Conservation (phyloP, 208 protist species). For the Herpetomonas samuelpessoai region DNA sequence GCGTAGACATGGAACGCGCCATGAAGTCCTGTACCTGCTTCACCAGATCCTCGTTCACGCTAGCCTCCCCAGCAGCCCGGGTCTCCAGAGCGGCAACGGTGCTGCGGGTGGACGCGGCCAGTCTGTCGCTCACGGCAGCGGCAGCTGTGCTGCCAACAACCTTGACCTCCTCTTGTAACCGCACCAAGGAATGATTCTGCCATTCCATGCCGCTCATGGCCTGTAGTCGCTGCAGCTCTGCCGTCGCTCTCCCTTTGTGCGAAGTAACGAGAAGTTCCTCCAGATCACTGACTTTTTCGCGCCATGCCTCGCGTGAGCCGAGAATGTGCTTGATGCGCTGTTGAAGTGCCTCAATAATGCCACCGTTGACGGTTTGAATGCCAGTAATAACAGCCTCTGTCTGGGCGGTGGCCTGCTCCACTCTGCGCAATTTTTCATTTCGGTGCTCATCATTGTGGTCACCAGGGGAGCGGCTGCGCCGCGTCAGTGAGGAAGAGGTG, state of each 20-base stretch:
- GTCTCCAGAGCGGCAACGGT: slow-evolving; percentile 16
- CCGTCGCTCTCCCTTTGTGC: slow-evolving; percentile 4
- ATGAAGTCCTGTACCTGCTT: slow-evolving; percentile 39
- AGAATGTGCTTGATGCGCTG: slow-evolving; percentile 24
- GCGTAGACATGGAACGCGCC: slow-evolving; percentile 14
- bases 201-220: slow-evolving; percentile 2
- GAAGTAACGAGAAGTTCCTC: background rate
- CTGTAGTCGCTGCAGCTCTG: slow-evolving; percentile 10
- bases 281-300: background rate
- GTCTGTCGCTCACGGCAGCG: slow-evolving; percentile 13
- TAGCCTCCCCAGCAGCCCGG: slow-evolving; percentile 34
- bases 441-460: too few relatives aligned
- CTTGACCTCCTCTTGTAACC: slow-evolving; percentile 8
- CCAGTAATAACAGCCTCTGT: slow-evolving; percentile 15
- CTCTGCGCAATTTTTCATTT: slow-evolving; percentile 8
- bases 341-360: slow-evolving; percentile 20
- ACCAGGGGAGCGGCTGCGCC: too few relatives aligned
- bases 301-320: slow-evolving; percentile 19
- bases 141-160: slow-evolving; percentile 9
- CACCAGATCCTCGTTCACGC: slow-evolving; percentile 38
- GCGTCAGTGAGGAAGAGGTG: too few relatives aligned
- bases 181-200: slow-evolving; percentile 8
- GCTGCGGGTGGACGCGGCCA: slow-evolving; percentile 8
- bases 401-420: slow-evolving; percentile 14
- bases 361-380: slow-evolving; percentile 23